Conservation (phyloP, 129 eudicot species). For the Centaurea solstitialis region DNA sequence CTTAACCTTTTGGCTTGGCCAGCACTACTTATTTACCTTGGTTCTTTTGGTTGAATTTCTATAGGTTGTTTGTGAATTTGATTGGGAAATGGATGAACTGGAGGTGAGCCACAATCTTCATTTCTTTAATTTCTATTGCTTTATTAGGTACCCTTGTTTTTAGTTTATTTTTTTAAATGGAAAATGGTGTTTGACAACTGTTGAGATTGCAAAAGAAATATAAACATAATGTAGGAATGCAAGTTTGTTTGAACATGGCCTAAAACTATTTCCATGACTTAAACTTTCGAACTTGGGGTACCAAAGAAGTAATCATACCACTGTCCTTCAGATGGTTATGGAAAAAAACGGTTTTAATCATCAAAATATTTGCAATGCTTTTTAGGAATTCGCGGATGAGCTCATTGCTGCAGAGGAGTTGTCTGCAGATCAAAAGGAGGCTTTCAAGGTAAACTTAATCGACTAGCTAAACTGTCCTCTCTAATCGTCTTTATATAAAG, state of each 20-base stretch:
- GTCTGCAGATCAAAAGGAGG: constrained; percentile 77
- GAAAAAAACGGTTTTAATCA: not conserved
- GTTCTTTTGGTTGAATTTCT: constrained; percentile 5
- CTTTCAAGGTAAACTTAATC: constrained; percentile 57
- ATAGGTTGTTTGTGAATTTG: constrained; percentile 77
- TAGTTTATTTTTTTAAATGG: not conserved
- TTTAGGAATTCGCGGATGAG: constrained; percentile 75
- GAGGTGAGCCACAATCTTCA: constrained; percentile 51
- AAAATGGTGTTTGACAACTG: not conserved
- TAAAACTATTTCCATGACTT: not conserved
- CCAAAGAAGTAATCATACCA: not conserved
- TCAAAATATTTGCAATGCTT: not conserved
- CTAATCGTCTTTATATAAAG: not conserved
- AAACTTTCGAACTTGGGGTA: not conserved
- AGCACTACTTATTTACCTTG: not conserved
- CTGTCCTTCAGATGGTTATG: not conserved
- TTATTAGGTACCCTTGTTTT: not conserved
- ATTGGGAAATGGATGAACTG: constrained; percentile 87
- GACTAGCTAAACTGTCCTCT: not conserved
- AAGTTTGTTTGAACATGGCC: not conserved
- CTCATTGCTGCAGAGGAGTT: constrained; percentile 66
- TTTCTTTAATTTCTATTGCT: not conserved
- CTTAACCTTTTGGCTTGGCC: not conserved
- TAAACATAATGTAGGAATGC: not conserved
- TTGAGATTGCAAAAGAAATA: not conserved